phyloP scores from a whole-genome alignment of 768 basidiomycete genomes.

The Boletus rubescentipes region DNA sequence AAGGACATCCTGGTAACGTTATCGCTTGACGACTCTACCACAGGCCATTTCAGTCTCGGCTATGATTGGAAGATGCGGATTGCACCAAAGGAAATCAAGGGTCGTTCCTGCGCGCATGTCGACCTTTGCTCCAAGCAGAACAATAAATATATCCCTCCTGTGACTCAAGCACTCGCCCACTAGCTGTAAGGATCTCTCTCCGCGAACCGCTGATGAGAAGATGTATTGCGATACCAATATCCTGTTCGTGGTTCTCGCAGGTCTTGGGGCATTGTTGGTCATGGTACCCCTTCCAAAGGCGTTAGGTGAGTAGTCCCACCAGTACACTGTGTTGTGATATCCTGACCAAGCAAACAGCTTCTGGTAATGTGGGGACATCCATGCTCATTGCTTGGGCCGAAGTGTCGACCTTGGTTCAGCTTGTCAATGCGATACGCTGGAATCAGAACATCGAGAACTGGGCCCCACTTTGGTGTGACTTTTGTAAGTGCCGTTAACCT shows the following conservation, averaged over 20 bases:
- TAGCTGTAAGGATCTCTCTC: background rate
- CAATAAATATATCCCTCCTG: background rate
- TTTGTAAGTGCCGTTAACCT: constrained; percentile 38
- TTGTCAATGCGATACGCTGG: constrained; percentile 42
- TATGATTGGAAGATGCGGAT: background rate
- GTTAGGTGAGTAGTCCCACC: constrained; percentile 40
- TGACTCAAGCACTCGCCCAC: background rate
- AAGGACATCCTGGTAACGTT: background rate
- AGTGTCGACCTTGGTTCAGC: constrained; percentile 22
- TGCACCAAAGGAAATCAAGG: background rate
- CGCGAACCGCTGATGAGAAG: background rate
- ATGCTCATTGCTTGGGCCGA: constrained; percentile 35
- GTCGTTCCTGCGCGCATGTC: background rate
- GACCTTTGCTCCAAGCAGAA: background rate
- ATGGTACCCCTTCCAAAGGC: constrained; percentile 53
- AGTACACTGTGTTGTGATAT: background rate
- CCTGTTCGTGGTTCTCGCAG: constrained; percentile 34
- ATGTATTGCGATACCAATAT: constrained; percentile 10
- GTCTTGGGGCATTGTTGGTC: constrained; percentile 39
- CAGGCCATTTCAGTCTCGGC: background rate
- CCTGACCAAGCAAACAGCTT: constrained; percentile 6
- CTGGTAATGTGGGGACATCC: constrained; percentile 34
- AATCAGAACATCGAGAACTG: constrained; percentile 27
- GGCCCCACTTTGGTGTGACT: constrained; percentile 54
- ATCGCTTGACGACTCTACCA: background rate